Conservation (phyloP, 768 basidiomycete genomes). For the Phanerochaete sordida region DNA sequence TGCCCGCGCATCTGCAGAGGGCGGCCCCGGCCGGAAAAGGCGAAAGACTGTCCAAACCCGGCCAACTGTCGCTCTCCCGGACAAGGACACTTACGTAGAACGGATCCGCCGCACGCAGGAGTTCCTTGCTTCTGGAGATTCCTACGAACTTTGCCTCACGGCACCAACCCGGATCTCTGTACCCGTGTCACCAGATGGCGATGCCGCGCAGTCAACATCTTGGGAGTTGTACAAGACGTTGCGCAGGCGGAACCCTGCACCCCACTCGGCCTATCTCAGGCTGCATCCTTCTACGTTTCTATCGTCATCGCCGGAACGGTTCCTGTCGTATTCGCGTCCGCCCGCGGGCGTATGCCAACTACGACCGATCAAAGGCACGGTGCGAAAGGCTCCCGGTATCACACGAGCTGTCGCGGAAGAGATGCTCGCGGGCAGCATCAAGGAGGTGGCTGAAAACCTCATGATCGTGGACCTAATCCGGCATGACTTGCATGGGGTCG, state of each 20-base stretch:
- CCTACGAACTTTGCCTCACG: constrained; percentile 92
- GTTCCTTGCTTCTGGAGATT: constrained; percentile 76
- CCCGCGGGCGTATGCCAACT: constrained; percentile 70
- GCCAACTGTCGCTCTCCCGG: constrained; percentile 46
- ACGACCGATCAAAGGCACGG: constrained; percentile 93
- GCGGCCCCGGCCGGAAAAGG: constrained; percentile 6
- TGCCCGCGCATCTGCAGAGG: constrained; percentile 12
- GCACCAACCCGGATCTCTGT: constrained; percentile 60
- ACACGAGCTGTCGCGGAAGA: constrained; percentile 65
- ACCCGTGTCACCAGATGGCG: constrained; percentile 27
- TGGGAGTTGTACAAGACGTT: constrained; percentile 77
- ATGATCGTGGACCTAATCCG: constrained; percentile 98
- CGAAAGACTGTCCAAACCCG: constrained; percentile 14
- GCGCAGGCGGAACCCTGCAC: constrained; percentile 79
- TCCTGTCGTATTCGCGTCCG: constrained; percentile 74
- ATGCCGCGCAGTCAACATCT: constrained; percentile 35
- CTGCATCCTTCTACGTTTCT: constrained; percentile 74
- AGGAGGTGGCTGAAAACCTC: constrained; percentile 94
- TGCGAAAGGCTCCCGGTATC: constrained; percentile 64
- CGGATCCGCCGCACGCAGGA: constrained; percentile 72
- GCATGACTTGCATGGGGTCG: constrained; percentile 82
- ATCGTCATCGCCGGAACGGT: constrained; percentile 90
- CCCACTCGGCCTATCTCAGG: constrained; percentile 80
- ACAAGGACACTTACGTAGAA: constrained; percentile 57
- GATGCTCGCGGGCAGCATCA: constrained; percentile 59